Conservation (phyloP, 2,329 filamentous ascomycete species). For the Thelonectria olida region DNA sequence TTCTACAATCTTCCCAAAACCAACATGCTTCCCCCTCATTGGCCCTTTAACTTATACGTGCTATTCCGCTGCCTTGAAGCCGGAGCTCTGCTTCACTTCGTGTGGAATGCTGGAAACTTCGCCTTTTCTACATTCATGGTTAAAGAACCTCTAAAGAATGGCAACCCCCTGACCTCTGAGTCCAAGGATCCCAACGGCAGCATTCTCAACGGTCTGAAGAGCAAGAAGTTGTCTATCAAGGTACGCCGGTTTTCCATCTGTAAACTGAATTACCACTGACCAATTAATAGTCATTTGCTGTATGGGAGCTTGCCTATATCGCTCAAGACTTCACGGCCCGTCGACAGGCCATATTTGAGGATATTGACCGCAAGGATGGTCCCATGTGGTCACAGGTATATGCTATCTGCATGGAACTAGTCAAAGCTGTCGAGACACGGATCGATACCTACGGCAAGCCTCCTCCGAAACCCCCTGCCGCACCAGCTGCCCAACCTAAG, state of each 20-base stretch:
- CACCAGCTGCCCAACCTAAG: conserved; percentile 43
- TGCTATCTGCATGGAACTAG: conserved; percentile 71
- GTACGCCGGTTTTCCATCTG: conserved; percentile 51
- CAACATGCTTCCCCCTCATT: conserved; percentile 67
- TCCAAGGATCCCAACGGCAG: conserved; percentile 94
- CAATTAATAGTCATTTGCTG: conserved; percentile 74
- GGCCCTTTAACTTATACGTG: conserved; percentile 66
- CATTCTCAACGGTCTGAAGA: conserved; percentile 82
- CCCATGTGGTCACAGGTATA: conserved; percentile 85
- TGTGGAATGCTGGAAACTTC: conserved; percentile 82
- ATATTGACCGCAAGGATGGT: conserved; percentile 84
- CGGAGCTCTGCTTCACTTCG: conserved; percentile 71
- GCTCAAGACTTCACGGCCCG: conserved; percentile 78
- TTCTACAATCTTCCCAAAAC: conserved; percentile 81
- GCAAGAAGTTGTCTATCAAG: conserved; percentile 80
- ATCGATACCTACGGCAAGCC: conserved; percentile 70
- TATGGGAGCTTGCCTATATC: conserved; percentile 90
- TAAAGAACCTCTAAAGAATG: conserved; percentile 83
- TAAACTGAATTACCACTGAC: conserved; percentile 28
- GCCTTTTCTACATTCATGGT: conserved; percentile 84
- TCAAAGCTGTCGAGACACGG: conserved; percentile 73
- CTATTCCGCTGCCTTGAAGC: conserved; percentile 66
- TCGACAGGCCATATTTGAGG: conserved; percentile 83
- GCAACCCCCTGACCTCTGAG: conserved; percentile 82
- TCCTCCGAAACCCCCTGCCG: conserved; percentile 43